Base-by-base conservation (phyloP, 106 monocot genomes). In the Dendrobium chrysotoxum region DNA sequence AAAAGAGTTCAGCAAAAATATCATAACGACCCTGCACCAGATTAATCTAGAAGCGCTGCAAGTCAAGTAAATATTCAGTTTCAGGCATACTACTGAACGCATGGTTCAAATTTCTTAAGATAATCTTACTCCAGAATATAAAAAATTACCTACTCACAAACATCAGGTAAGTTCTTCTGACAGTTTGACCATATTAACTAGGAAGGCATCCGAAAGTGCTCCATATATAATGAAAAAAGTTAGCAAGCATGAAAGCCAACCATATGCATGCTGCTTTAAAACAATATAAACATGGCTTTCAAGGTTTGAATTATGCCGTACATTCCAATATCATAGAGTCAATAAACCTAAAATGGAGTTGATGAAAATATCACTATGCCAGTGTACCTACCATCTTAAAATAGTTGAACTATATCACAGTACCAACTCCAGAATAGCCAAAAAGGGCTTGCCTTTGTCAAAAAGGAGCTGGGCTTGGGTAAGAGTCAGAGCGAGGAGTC, bases 131-230 rank as follows among this genome's bases (percentile, higher is more conserved):
- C 4, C n/a, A 61, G 61, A 4, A 61, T 61, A 61, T n/a, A 5
- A 61, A 61, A 61, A 61, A 61, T 23, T n/a, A 61, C 61, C 23
- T 13, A 50, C 23, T 25, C 26, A 26, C 64, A 65, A 70, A 70
- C 13, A 31, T 35, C 31, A 70, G 5, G 70, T 6, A 65, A 65
- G 64, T 23, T 3, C n/a, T 65, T 23, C 35, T 31, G 4, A 35
- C 70, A 70, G 15, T 16, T 70, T 70, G 70, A 70, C 28, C 25
- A 31, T 31, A 31, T 35, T 70, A 70, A 70, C 70, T 70, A 70
- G 70, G 31, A 70, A 31, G 70, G 4, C 2, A 15, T 70, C 31
- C 70, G 16, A 70, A 70, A 31, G 70, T 70, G 31, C 70, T 70
- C 13, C 15, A 13, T 31, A 5, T 70, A 15, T 10, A 31, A 15